phyloP scores from a whole-genome alignment of 1,284 basidiomycete genomes.

The Melampsora americana region DNA sequence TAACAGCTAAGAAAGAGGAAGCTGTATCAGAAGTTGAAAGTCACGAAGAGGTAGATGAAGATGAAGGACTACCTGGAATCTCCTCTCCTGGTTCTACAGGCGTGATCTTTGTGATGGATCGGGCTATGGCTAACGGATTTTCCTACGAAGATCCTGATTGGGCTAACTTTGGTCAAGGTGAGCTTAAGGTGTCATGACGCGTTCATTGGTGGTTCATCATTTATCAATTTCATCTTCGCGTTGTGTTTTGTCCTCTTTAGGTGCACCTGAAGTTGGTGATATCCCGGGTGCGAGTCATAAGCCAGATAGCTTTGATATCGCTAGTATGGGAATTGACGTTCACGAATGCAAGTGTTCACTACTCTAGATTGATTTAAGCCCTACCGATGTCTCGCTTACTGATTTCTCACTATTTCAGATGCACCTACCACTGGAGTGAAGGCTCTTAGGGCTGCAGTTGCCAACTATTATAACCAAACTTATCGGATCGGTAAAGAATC shows the following conservation, averaged over 20 bases:
- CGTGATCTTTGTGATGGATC: constrained; percentile 38
- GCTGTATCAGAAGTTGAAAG: background rate
- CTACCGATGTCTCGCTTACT: constrained; percentile 45
- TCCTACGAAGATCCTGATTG: constrained; percentile 31
- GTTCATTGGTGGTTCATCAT: background rate
- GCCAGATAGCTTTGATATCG: constrained; percentile 62
- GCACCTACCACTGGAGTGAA: constrained; percentile 88
- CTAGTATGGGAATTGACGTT: constrained; percentile 59
- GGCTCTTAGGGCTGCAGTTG: constrained; percentile 64
- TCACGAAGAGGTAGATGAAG: constrained; percentile 14
- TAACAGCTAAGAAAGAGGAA: constrained; percentile 4
- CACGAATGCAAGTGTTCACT: constrained; percentile 59
- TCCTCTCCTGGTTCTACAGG: constrained; percentile 34
- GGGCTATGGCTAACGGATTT: constrained; percentile 30
- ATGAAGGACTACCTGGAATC: constrained; percentile 25
- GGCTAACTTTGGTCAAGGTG: constrained; percentile 44
- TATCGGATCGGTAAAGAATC: constrained; percentile 75
- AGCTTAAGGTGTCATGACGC: background rate
- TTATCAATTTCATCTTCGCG: constrained; percentile 53
- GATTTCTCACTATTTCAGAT: constrained; percentile 63
- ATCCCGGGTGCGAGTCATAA: constrained; percentile 71
- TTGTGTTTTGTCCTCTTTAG: constrained; percentile 56
- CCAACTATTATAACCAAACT: constrained; percentile 78
- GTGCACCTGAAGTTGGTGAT: constrained; percentile 70
- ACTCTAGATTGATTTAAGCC: background rate